A percentile compares a stretch with the other conserved stretches of the same genome.
These are phyloP conservation scores for Aspergillus nanangensis DNA, from an alignment of 495 filamentous ascomycete species.

Conservation along the genomic window DNA sequence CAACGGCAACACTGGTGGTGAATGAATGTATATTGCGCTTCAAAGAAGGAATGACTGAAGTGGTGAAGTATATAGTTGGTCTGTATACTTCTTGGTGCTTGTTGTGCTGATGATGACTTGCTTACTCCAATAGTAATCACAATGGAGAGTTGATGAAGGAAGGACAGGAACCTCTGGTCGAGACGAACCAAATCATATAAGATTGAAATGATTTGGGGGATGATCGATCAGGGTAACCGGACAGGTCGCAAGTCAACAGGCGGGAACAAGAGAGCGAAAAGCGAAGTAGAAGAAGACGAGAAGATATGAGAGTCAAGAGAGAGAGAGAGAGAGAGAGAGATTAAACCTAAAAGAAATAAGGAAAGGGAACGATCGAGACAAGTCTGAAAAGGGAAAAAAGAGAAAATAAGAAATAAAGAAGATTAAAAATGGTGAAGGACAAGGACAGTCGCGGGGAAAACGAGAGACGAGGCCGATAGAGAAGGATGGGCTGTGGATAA, in stretches of 20 bases:
- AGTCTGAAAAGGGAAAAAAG: conserved; percentile 25
- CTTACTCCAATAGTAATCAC: no score
- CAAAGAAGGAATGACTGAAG: conserved; percentile 18
- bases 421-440: conserved; percentile 14
- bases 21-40: conserved; percentile 25
- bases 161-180: conserved; percentile 29
- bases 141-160: conserved; percentile 19
- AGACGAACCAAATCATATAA: conserved; percentile 13
- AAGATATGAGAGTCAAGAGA: conserved; percentile 15
- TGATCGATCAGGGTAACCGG: conserved; percentile 14
- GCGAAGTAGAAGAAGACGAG: conserved; percentile 22
- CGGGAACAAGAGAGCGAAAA: conserved; percentile 19
- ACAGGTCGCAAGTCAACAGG: conserved; percentile 21
- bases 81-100: no score
- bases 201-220: conserved; percentile 9
- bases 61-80: background rate
- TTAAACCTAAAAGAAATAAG: conserved; percentile 17
- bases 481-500: conserved; percentile 36
- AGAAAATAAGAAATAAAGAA: conserved; percentile 22
- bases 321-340: conserved; percentile 25
- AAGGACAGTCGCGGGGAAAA: conserved; percentile 26
- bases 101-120: no score
- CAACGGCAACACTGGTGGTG: conserved; percentile 6
- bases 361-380: conserved; percentile 17
- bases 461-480: conserved; percentile 34